Base-by-base conservation (phyloP, 768 basidiomycete genomes). In the Suillus subalutaceus region DNA sequence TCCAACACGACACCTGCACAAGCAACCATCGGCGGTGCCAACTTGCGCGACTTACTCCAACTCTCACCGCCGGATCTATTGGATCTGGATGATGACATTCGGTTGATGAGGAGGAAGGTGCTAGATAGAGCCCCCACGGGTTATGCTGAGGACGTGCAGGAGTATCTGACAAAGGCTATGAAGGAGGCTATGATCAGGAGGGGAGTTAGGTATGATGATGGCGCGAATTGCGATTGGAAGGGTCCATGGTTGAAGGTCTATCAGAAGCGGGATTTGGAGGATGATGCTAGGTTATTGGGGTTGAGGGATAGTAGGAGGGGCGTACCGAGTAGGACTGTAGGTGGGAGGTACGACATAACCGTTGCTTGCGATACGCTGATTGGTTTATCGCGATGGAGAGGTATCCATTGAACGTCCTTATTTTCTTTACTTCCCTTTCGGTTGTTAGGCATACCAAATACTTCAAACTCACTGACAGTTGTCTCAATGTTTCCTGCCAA, bases 381-480 rank as follows among this genome's bases (percentile, higher is more conserved):
- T 7, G 55, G 55, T 37, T 56, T 56, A n/a, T 56, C 55, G 20
- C 55, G 55, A 56, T 56, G 55, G 55, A 56, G 55, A 37, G 32
- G 55, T 56, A 56, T 56, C n/a, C 55, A 37, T 56, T 56, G 37
- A 56, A 18, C 10, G 12, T 41, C 1, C 18, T 55, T 32, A 15
- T 62, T 55, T 18, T 16, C 52, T 6, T 30, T 52, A 52, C 23
- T 30, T 16, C 3, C 26, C 52, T 18, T 32, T 30, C 6, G 12
- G 20, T 56, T 56, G 32, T 32, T 56, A 56, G 55, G 20, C 3
- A 35, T 20, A 20, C 20, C 55, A n/a, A 13, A 35, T 12, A 7
- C 55, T 56, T 35, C 15, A 32, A 18, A n/a, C 10, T 56, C 32
- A 56, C 32, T 12, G 32, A 56, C 55, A 35, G 32, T 12, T 56